Percentiles rank a stretch among this genome's conserved stretches.
phyloP scores from a whole-genome alignment of 2,329 filamentous ascomycete species.

The Pseudogymnoascus sp. region DNA sequence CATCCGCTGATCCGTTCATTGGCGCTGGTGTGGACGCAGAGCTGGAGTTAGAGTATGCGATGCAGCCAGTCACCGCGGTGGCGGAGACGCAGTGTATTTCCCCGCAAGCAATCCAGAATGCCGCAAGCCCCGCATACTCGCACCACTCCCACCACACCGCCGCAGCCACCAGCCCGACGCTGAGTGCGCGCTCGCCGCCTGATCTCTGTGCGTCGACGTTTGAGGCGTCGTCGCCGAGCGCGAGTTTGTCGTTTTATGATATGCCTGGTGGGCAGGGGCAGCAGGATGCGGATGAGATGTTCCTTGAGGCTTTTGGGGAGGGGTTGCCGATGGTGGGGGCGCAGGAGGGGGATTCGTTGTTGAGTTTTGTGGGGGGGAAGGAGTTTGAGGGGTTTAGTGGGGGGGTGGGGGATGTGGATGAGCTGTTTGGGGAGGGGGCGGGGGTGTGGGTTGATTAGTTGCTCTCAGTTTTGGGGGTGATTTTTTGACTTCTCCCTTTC shows the following conservation, averaged over 20 bases:
- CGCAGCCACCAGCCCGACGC: slow-evolving; percentile 29
- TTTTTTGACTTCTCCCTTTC: not conserved
- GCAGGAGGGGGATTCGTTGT: not conserved
- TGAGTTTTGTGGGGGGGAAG: not conserved
- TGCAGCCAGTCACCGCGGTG: not conserved
- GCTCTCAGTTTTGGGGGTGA: not conserved
- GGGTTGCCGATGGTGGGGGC: not conserved
- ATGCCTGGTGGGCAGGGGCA: slow-evolving; percentile 8
- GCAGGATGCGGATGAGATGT: slow-evolving; percentile 29
- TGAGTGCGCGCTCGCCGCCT: slow-evolving; percentile 47
- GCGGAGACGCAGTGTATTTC: slow-evolving; percentile 21
- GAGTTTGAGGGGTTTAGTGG: not conserved
- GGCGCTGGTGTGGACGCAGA: slow-evolving; percentile 30
- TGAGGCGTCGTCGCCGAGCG: slow-evolving; percentile 42
- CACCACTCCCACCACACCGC: slow-evolving; percentile 15
- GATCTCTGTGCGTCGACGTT: slow-evolving; percentile 46
- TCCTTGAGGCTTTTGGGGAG: slow-evolving; percentile 25
- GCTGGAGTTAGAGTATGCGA: slow-evolving; percentile 18
- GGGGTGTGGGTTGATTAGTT: not conserved
- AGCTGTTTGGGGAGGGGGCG: not conserved
- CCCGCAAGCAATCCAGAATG: slow-evolving; percentile 23
- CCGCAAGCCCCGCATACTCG: slow-evolving; percentile 20
- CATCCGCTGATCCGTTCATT: slow-evolving; percentile 28
- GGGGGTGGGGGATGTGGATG: not conserved
- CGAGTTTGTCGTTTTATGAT: slow-evolving; percentile 24